Conservation (phyloP, 2,329 filamentous ascomycete genomes). For the Pseudogymnoascus sp. region DNA sequence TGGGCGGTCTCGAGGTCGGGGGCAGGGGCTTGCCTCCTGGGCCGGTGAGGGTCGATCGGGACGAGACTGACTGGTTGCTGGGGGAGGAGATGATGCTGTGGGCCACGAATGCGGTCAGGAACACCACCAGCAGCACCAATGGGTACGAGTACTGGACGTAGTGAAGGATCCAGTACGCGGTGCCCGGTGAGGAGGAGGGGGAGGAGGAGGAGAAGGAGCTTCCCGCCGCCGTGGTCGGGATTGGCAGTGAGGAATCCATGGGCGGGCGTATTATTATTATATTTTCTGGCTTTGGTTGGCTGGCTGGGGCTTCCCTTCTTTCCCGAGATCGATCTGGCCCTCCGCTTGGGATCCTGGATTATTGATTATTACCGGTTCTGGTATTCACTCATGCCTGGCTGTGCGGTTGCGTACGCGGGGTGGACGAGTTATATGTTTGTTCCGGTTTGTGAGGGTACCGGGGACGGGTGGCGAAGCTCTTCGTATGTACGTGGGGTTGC, state of each 20-base stretch:
- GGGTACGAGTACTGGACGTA: constrained; percentile 44
- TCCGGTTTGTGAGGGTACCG: neutral
- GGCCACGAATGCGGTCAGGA: constrained; percentile 52
- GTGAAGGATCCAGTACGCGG: constrained; percentile 18
- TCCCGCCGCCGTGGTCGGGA: neutral
- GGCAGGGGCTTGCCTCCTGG: constrained; percentile 84
- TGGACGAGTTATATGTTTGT: neutral
- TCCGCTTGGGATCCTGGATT: neutral
- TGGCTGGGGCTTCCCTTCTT: neutral
- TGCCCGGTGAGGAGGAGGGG: neutral
- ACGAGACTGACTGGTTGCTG: constrained; percentile 35
- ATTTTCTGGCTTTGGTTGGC: neutral
- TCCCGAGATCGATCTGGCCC: neutral
- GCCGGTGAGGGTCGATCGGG: constrained; percentile 46
- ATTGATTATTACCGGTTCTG: neutral
- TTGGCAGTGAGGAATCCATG: neutral
- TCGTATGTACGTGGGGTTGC: neutral
- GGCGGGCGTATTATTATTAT: no score
- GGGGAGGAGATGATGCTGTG: constrained; percentile 49
- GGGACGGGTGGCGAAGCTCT: neutral
- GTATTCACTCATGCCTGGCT: neutral
- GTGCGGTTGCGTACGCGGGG: neutral
- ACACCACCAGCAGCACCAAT: constrained; percentile 55
- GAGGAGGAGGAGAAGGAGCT: neutral
- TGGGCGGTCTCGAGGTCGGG: constrained; percentile 38